These are phyloP conservation scores for Rhytidiadelphus loreus DNA, from an alignment of 225 moss, liverwort and hornwort species.

Conservation along the genomic window DNA sequence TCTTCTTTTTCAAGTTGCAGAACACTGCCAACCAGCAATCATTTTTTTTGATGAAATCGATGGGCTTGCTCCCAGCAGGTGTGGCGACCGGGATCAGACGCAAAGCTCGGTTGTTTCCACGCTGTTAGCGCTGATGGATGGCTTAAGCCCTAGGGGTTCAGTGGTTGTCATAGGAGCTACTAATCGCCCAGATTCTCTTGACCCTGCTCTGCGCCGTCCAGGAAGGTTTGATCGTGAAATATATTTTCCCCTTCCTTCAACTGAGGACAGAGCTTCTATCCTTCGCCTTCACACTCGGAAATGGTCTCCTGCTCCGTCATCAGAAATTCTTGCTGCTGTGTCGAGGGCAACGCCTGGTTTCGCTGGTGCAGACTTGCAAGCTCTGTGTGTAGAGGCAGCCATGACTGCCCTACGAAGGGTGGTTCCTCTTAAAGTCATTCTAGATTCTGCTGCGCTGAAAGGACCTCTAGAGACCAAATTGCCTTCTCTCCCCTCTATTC, in stretches of 20 bases:
- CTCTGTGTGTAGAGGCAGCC: slow-evolving; percentile 67
- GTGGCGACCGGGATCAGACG: slow-evolving; percentile 75
- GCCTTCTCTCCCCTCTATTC: slow-evolving; percentile 40
- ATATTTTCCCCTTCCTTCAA: slow-evolving; percentile 70
- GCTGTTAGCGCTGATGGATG: slow-evolving; percentile 76
- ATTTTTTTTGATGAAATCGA: slow-evolving; percentile 90
- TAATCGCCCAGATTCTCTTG: slow-evolving; percentile 79
- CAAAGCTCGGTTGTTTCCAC: slow-evolving; percentile 88
- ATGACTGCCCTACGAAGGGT: slow-evolving; percentile 67
- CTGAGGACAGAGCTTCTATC: slow-evolving; percentile 56
- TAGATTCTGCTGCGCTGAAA: slow-evolving; percentile 61
- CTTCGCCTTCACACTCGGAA: slow-evolving; percentile 64
- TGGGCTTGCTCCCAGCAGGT: slow-evolving; percentile 86
- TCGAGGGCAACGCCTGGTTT: slow-evolving; percentile 70
- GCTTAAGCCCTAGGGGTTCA: slow-evolving; percentile 71
- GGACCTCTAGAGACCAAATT: slow-evolving; percentile 25
- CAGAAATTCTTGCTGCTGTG: slow-evolving; percentile 51
- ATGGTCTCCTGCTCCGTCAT: slow-evolving; percentile 63
- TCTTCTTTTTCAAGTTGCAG: slow-evolving; percentile 75
- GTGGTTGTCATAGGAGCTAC: slow-evolving; percentile 85
- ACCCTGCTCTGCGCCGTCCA: slow-evolving; percentile 78
- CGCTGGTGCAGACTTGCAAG: slow-evolving; percentile 86
- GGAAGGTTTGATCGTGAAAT: slow-evolving; percentile 86
- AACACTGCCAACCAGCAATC: slow-evolving; percentile 73
- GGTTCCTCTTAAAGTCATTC: slow-evolving; percentile 50